These are phyloP conservation scores for Phytophthora melonis DNA, from an alignment of 352 stramenopile species.

Conservation along the genomic window DNA sequence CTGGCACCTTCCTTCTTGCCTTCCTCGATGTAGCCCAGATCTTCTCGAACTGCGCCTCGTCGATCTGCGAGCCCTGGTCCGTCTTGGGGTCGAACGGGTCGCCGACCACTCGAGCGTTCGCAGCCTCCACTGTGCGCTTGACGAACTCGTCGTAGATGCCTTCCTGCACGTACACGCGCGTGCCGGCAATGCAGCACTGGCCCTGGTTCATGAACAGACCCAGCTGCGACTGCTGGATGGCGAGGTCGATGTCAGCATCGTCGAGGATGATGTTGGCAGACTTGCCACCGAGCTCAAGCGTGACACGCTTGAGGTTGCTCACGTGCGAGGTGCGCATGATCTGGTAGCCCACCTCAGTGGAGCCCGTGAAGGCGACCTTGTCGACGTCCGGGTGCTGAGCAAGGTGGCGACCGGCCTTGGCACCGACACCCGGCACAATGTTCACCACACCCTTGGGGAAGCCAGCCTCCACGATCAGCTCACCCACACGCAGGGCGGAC, in stretches of 20 bases:
- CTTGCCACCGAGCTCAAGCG: conserved; percentile 81
- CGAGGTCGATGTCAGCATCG: conserved; percentile 69
- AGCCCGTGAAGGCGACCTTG: conserved; percentile 88
- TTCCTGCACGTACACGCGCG: conserved; percentile 88
- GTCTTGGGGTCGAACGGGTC: conserved; percentile 54
- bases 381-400: conserved; percentile 61
- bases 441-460: conserved; percentile 87
- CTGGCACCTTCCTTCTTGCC: conserved; percentile 83
- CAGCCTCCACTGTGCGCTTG: conserved; percentile 48
- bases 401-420: conserved; percentile 46
- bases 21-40: conserved; percentile 85
- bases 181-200: conserved; percentile 86
- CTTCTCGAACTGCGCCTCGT: conserved; percentile 74
- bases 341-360: conserved; percentile 63
- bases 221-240: conserved; percentile 51
- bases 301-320: conserved; percentile 78
- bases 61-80: conserved; percentile 63
- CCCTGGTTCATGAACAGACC: conserved; percentile 88
- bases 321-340: conserved; percentile 63
- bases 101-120: conserved; percentile 62
- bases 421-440: conserved; percentile 67
- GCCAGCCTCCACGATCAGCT: conserved; percentile 81
- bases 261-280: conserved; percentile 75
- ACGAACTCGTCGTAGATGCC: conserved; percentile 89
- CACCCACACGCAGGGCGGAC: conserved; percentile 88